phyloP scores from a whole-genome alignment of 2,329 filamentous ascomycete genomes.

The Coleophoma crateriformis region DNA sequence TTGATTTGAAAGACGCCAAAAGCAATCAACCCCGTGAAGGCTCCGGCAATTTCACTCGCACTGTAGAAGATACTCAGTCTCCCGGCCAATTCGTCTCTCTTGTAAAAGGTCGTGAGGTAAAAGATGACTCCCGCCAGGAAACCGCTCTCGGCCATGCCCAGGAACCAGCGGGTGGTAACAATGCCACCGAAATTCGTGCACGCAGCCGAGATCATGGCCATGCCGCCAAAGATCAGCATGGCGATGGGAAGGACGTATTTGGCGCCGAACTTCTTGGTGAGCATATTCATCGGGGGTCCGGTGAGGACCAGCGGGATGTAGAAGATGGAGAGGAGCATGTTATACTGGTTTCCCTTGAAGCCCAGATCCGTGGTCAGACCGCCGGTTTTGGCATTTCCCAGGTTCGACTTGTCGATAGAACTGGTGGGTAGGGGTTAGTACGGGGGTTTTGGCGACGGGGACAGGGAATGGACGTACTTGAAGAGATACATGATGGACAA shows the following conservation, averaged over 20 bases:
- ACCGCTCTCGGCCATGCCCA: conserved; percentile 46
- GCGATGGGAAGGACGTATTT: conserved; percentile 25
- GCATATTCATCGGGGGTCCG: conserved; percentile 25
- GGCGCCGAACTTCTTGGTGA: conserved; percentile 37
- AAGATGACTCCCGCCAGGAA: conserved; percentile 50
- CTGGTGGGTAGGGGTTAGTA: conserved; percentile 7
- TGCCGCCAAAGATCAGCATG: conserved; percentile 41
- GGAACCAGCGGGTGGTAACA: conserved; percentile 40
- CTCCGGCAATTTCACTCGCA: conserved; percentile 49
- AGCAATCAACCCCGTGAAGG: conserved; percentile 55
- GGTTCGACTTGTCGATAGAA: conserved; percentile 26
- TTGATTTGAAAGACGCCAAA: conserved; percentile 33
- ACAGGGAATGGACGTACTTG: conserved; percentile 23
- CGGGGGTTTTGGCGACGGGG: background rate
- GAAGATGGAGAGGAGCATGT: conserved; percentile 54
- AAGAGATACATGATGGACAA: conserved; percentile 37
- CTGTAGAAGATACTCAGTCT: conserved; percentile 55
- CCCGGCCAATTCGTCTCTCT: conserved; percentile 50
- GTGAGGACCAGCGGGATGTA: conserved; percentile 59
- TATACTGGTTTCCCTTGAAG: conserved; percentile 51
- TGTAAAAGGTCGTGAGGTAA: conserved; percentile 60
- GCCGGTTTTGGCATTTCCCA: conserved; percentile 40
- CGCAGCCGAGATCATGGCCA: conserved; percentile 42
- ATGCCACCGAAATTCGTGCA: conserved; percentile 41
- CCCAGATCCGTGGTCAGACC: conserved; percentile 23